These are phyloP conservation scores for Quercus lobata DNA, from an alignment of 331 rosid species.

Conservation along the genomic window DNA sequence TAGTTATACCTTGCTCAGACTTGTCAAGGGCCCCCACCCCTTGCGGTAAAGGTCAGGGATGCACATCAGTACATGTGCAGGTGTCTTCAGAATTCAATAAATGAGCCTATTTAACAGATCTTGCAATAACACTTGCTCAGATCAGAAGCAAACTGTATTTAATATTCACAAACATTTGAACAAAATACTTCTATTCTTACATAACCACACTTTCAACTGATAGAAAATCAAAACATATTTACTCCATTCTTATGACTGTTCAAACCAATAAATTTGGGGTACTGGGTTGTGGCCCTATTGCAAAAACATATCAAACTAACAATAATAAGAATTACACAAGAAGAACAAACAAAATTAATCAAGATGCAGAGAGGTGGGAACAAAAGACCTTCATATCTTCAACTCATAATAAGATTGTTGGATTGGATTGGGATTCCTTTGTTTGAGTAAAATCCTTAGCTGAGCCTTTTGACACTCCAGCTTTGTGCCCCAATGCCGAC, in stretches of 20 bases:
- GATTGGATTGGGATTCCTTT: conserved; percentile 32
- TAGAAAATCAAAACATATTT: conserved; percentile 3
- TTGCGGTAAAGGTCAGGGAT: not conserved
- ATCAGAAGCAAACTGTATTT: conserved; percentile 9
- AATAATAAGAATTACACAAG: not conserved
- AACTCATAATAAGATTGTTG: conserved; percentile 32
- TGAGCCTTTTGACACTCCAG: conserved; percentile 59
- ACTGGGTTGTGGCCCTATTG: not conserved
- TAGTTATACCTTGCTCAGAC: not conserved
- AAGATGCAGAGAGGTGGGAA: not conserved
- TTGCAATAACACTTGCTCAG: not conserved
- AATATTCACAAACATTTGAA: not conserved
- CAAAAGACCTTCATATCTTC: not conserved
- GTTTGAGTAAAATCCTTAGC: conserved; percentile 43
- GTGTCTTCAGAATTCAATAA: not conserved
- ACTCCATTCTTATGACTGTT: not conserved
- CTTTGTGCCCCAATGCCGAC: conserved; percentile 50
- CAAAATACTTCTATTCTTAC: not conserved
- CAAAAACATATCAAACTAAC: not conserved
- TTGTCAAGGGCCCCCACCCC: not conserved
- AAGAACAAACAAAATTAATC: conserved; percentile 2
- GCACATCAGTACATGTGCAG: conserved; percentile 8
- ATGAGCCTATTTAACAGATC: not conserved
- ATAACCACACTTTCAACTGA: conserved; percentile 3
- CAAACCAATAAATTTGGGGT: not conserved